A percentile compares a stretch with the other conserved stretches of the same genome.
Evolutionary conservation across 305 asterid species (phyloP).

Genomic region (Fraxinus xanthoxyloides): DNA sequence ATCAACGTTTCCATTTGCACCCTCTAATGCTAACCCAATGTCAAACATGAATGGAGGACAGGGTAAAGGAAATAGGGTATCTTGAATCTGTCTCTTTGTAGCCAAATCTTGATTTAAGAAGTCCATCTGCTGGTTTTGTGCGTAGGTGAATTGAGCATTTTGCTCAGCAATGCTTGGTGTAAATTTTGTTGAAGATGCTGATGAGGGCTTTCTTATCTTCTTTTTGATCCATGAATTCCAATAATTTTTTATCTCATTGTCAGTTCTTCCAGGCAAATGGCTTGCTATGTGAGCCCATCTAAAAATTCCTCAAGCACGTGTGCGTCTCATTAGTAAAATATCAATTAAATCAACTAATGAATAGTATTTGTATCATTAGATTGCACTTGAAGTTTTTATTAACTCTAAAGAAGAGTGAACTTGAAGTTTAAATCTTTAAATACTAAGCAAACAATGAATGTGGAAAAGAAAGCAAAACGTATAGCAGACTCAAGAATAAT

Average conservation of each 20-base stretch:
- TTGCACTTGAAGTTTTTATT: not conserved
- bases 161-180: constrained; percentile 15
- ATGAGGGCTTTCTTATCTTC: constrained; percentile 58
- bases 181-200: constrained; percentile 28
- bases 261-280: constrained; percentile 92
- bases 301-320: not conserved
- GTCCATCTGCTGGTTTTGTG: constrained; percentile 33
- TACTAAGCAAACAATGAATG: constrained; percentile 8
- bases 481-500: constrained; percentile 18
- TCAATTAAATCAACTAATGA: not conserved
- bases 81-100: constrained; percentile 37
- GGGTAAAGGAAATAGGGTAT: constrained; percentile 40
- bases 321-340: not conserved
- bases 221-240: constrained; percentile 98
- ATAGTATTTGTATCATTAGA: not conserved
- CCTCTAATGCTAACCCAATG: constrained; percentile 29
- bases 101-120: constrained; percentile 42
- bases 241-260: constrained; percentile 82
- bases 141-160: constrained; percentile 29
- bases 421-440: constrained; percentile 8
- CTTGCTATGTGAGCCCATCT: constrained; percentile 99
- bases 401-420: not conserved
- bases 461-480: constrained; percentile 20
- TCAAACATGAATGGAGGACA: constrained; percentile 61
- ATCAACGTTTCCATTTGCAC: constrained; percentile 12